Conservation (phyloP, 345 rosid genomes). For the Moricandia moricandioides region DNA sequence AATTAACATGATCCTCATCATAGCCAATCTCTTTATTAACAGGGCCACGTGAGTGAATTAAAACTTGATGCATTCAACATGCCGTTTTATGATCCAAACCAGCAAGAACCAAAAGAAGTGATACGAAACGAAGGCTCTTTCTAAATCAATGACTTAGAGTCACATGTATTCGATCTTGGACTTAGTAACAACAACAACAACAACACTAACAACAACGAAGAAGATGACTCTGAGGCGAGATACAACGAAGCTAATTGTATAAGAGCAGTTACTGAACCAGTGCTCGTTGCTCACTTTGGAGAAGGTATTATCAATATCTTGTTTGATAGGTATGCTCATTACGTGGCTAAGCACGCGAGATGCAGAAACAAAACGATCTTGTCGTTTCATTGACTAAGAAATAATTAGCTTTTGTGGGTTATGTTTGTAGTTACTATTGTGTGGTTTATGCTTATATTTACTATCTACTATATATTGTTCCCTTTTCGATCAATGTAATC, state of each 20-base stretch:
- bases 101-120: constrained; percentile 32
- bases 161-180: constrained; percentile 24
- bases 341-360: constrained; percentile 14
- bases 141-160: constrained; percentile 30
- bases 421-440: no score
- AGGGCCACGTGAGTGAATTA: constrained; percentile 44
- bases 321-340: constrained; percentile 35
- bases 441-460: not conserved
- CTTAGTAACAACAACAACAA: not conserved
- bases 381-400: constrained; percentile 29
- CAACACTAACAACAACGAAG: not conserved
- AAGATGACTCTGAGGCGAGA: not conserved
- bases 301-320: constrained; percentile 27
- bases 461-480: not conserved
- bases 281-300: constrained; percentile 36
- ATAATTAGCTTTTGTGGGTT: not conserved
- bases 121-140: constrained; percentile 43
- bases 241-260: constrained; percentile 38
- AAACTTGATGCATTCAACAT: constrained; percentile 44
- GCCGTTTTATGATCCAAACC: constrained; percentile 38
- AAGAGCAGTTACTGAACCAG: constrained; percentile 32
- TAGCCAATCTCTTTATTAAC: not conserved
- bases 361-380: constrained; percentile 26
- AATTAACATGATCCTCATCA: not conserved
- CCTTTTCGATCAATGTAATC: not conserved